A percentile compares a stretch with the other conserved stretches of the same genome.
These are phyloP conservation scores for Rhizomucor miehei DNA, from an alignment of 371 early-diverging fungal genomes.

Conservation along the genomic window DNA sequence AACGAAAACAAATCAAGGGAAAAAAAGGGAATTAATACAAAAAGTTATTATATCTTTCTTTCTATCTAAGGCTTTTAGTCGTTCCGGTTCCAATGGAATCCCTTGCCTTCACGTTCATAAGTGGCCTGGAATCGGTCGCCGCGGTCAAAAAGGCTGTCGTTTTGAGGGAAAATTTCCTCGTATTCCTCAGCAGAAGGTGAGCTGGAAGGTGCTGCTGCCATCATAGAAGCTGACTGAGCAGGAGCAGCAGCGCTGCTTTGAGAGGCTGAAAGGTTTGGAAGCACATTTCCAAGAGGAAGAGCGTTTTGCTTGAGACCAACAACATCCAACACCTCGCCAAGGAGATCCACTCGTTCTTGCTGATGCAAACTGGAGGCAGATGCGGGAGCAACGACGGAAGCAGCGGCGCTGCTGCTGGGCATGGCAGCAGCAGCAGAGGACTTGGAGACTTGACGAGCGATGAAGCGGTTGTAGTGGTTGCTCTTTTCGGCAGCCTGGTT, in stretches of 20 bases:
- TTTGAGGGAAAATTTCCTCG: conserved; percentile 1
- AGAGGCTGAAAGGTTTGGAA: neutral
- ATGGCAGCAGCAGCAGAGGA: too few species aligned
- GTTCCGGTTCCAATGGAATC: neutral
- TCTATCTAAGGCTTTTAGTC: neutral
- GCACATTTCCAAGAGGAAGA: neutral
- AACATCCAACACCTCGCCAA: too few species aligned
- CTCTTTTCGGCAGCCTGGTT: too few species aligned
- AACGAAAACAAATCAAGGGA: too few species aligned
- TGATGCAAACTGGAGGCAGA: neutral
- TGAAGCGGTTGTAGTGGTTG: too few species aligned
- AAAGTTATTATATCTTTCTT: too few species aligned
- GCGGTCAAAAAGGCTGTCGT: neutral
- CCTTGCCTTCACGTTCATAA: conserved; percentile 1
- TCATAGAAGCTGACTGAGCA: neutral
- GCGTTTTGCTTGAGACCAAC: neutral
- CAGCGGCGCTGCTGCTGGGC: too few species aligned
- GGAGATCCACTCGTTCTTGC: too few species aligned
- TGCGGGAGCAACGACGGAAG: neutral
- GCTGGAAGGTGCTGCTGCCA: conserved; percentile 1
- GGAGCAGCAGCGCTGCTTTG: neutral
- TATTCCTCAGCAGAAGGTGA: neutral
- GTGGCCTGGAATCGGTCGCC: neutral
- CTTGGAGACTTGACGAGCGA: too few species aligned
- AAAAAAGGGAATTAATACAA: too few species aligned